Percentiles rank a stretch among this genome's conserved stretches.
These are phyloP conservation scores for Penicilliopsis zonata DNA, from an alignment of 495 filamentous ascomycete species.

Conservation along the genomic window DNA sequence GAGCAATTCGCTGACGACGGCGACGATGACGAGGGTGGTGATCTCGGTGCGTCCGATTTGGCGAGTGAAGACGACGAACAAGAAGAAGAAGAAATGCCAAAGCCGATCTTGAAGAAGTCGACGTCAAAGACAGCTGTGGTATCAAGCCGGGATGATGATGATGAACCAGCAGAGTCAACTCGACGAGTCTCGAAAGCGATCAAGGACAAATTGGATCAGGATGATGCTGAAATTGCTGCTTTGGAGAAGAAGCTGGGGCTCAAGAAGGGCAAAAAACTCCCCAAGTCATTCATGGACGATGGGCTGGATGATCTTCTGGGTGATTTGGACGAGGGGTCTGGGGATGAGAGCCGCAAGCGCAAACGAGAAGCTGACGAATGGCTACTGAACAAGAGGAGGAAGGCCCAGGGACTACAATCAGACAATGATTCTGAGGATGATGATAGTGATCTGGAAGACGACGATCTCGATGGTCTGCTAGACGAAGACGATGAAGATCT, in stretches of 20 bases:
- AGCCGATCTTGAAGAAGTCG: constrained; percentile 33
- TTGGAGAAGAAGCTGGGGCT: constrained; percentile 84
- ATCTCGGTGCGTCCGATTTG: constrained; percentile 10
- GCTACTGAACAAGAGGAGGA: constrained; percentile 54
- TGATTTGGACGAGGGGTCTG: constrained; percentile 46
- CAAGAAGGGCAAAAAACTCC: constrained; percentile 61
- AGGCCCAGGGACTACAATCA: constrained; percentile 37
- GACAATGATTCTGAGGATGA: constrained; percentile 20
- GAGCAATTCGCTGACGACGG: constrained; percentile 10
- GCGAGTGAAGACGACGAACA: constrained; percentile 4
- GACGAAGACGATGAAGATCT: constrained; percentile 10
- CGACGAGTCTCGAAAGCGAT: constrained; percentile 42
- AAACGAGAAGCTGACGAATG: constrained; percentile 44
- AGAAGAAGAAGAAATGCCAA: constrained; percentile 11
- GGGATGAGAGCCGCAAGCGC: constrained; percentile 36
- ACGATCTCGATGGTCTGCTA: constrained; percentile 6
- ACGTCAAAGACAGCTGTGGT: constrained; percentile 1
- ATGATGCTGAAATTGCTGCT: constrained; percentile 79
- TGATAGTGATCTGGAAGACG: constrained; percentile 10
- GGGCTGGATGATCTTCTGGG: constrained; percentile 70
- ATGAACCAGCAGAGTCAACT: constrained; percentile 9
- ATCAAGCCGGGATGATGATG: constrained; percentile 12
- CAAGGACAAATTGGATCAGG: constrained; percentile 50
- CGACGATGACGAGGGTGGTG: constrained; percentile 15
- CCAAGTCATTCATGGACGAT: constrained; percentile 72